Conservation (phyloP, 257 asterid genomes). For the Solanum clarkiae region DNA sequence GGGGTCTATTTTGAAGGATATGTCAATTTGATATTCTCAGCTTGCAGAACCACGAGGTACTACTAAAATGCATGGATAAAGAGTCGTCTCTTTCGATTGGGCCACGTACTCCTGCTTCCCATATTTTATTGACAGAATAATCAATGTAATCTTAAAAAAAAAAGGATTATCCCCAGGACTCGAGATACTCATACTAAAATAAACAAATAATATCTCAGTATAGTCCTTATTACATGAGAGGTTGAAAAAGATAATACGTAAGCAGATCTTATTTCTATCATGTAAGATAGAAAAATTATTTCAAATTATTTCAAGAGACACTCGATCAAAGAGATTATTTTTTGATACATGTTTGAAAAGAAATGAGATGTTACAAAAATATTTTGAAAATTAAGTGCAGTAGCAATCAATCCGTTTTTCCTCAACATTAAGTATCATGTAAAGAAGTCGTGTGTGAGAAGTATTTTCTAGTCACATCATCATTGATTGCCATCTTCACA, state of each 20-base stretch:
- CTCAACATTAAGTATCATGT: neutral
- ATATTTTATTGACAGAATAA: neutral
- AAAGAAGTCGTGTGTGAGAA: neutral
- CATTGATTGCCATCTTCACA: neutral
- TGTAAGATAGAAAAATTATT: neutral
- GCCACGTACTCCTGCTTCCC: neutral
- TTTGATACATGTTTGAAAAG: neutral
- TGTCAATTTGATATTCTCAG: neutral
- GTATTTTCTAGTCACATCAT: neutral
- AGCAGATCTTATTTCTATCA: accelerated
- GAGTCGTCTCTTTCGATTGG: neutral
- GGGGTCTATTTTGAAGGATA: neutral
- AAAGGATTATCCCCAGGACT: neutral
- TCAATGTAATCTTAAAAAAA: neutral
- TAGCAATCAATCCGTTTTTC: neutral
- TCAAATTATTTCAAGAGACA: too few relatives aligned
- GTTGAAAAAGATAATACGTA: neutral
- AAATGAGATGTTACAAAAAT: neutral
- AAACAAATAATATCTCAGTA: neutral
- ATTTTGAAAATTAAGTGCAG: neutral
- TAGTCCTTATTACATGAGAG: neutral
- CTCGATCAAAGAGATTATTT: neutral
- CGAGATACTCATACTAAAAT: neutral
- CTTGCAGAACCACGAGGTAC: neutral
- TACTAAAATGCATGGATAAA: neutral